Base-by-base conservation (phyloP, 164 flowering plant species). In the Aristolochia californica region DNA sequence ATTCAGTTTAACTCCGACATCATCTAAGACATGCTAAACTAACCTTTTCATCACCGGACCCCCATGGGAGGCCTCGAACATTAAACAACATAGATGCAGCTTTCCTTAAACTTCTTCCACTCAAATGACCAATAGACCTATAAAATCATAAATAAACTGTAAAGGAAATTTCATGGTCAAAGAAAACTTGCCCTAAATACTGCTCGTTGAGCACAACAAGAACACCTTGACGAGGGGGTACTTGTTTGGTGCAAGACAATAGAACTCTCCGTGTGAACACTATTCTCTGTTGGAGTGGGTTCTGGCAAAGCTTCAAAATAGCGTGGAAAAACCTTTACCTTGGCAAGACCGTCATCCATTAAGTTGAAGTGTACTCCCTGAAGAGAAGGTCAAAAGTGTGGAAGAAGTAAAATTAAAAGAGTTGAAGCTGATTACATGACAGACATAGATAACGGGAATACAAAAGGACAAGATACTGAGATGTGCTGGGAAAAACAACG, bases 21-120 rank as follows among this genome's bases (percentile, higher is more conserved):
- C n/a, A n/a, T n/a, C n/a, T n/a, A n/a, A n/a, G n/a, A n/a, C n/a
- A n/a, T n/a, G n/a, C n/a, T n/a, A n/a, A n/a, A n/a, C n/a, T n/a
- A n/a, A 86, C 98, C 96, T 85, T 89, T 57, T 83, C 87, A 64
- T 73, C 78, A 55, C 71, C 78, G 47, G 83, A 77, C 64, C 72
- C 71, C 95, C 96, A 84, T 1, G 78, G 72, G 62, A 91, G 66
- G 20, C 87, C 64, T 20, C 74, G 75, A 20, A 77, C 38, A 73
- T 72, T 83, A 68, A 93, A 78, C 68, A 87, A 58, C 94, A 89
- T 83, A 54, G 79, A 72, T 60, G 78, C 70, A 48, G 84, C 79
- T 53, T 64, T 73, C 71, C 59, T 73, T 17, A 77, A 72, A 62
- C 77, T 81, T 66, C 77, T 71, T 48, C 69, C 72, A 62, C 74